A percentile compares a stretch with the other conserved stretches of the same genome.
Conservation (phyloP, 2,329 filamentous ascomycete species). For the Pestalotiopsis sp. region DNA sequence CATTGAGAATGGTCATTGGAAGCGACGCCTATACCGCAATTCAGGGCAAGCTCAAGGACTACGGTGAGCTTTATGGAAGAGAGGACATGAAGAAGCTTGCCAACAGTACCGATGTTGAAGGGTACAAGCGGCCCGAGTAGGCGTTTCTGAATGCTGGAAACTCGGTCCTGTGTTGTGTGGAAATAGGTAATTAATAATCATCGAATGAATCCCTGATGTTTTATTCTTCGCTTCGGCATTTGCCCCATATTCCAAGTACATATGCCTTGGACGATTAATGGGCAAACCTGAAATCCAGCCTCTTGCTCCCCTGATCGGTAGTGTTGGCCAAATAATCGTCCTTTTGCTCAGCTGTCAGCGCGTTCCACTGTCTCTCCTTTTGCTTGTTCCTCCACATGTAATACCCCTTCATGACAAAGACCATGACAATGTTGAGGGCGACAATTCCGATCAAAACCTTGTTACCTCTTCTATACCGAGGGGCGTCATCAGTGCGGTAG, state of each 20-base stretch:
- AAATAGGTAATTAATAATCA: too few relatives aligned
- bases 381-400: constrained; percentile 43
- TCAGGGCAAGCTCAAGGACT: constrained; percentile 2
- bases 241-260: background rate
- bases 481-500: constrained; percentile 44
- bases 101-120: constrained; percentile 8
- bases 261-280: constrained; percentile 15
- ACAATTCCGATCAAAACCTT: constrained; percentile 42
- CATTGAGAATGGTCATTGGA: constrained; percentile 9
- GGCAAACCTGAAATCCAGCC: constrained; percentile 27
- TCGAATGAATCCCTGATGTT: too few relatives aligned
- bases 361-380: constrained; percentile 22
- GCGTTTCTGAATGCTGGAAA: background rate
- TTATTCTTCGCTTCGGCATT: too few relatives aligned
- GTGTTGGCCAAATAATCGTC: constrained; percentile 23
- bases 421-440: constrained; percentile 36
- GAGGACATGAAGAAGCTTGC: constrained; percentile 7
- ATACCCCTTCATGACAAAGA: constrained; percentile 36
- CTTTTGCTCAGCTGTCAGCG: constrained; percentile 23
- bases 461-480: constrained; percentile 47
- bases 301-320: constrained; percentile 25
- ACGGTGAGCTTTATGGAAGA: constrained; percentile 1
- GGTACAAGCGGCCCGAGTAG: constrained; percentile 3
- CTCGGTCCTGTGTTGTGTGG: too few relatives aligned
- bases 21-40: constrained; percentile 5